Conservation (phyloP, 495 filamentous ascomycete genomes). For the Trichoderma gamsii region DNA sequence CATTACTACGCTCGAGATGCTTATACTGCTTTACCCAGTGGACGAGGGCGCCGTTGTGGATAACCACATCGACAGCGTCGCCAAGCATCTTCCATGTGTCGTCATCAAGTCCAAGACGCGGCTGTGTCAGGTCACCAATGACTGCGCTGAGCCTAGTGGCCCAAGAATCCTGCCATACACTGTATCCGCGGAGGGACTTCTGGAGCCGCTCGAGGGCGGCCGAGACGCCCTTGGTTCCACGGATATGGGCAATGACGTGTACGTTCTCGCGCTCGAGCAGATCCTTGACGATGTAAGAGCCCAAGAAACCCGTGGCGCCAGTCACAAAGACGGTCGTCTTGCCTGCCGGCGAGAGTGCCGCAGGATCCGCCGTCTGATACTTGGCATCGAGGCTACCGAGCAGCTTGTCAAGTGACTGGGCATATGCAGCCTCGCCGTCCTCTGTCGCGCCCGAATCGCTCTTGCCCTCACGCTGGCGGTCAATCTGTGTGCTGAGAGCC, state of each 20-base stretch:
- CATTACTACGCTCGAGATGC: conserved; percentile 70
- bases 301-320: conserved; percentile 87
- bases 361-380: conserved; percentile 34
- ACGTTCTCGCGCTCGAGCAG: conserved; percentile 55
- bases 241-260: conserved; percentile 73
- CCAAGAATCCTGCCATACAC: conserved; percentile 76
- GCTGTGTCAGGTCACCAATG: conserved; percentile 65
- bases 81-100: conserved; percentile 57
- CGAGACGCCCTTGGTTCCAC: conserved; percentile 48
- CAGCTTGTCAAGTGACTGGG: conserved; percentile 48
- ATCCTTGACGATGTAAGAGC: conserved; percentile 72
- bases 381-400: conserved; percentile 30
- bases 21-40: conserved; percentile 83
- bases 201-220: conserved; percentile 47
- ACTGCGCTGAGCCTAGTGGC: conserved; percentile 54
- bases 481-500: conserved; percentile 69
- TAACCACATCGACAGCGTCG: conserved; percentile 65
- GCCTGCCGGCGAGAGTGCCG: conserved; percentile 25
- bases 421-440: conserved; percentile 63
- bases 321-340: conserved; percentile 71
- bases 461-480: conserved; percentile 44
- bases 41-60: conserved; percentile 86
- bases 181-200: conserved; percentile 61
- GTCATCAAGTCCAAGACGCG: conserved; percentile 62
- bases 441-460: conserved; percentile 33